Percentiles rank a stretch among this genome's conserved stretches.
These are phyloP conservation scores for Metrosideros polymorpha DNA, from an alignment of 441 rosid genomes.

Conservation along the genomic window DNA sequence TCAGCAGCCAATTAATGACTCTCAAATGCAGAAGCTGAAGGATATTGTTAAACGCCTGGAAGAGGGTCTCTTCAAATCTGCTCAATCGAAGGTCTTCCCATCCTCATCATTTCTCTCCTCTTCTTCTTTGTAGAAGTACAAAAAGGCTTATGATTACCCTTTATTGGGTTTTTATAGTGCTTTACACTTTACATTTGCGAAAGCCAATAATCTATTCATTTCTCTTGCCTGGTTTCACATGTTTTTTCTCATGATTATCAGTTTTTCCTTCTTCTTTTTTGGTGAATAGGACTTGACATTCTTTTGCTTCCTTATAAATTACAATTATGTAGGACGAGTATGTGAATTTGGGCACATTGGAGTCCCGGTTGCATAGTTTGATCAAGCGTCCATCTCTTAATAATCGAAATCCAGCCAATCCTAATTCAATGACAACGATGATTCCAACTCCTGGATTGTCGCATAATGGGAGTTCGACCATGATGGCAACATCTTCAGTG, in stretches of 20 bases:
- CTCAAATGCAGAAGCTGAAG: constrained; percentile 39
- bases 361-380: constrained; percentile 50
- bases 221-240: neutral
- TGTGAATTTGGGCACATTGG: constrained; percentile 58
- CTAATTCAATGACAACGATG: constrained; percentile 75
- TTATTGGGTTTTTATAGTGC: neutral
- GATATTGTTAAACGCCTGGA: constrained; percentile 88
- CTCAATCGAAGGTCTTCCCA: constrained; percentile 47
- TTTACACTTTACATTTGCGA: neutral
- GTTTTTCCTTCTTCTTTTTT: neutral
- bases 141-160: neutral
- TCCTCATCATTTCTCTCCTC: neutral
- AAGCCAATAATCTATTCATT: neutral
- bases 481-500: constrained; percentile 53
- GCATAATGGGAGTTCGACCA: constrained; percentile 51
- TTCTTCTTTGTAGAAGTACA: neutral
- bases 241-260: neutral
- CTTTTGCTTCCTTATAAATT: neutral
- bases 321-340: constrained; percentile 65
- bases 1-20: constrained; percentile 36
- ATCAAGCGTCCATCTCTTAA: constrained; percentile 36
- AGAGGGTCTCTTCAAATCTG: constrained; percentile 80
- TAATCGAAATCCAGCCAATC: constrained; percentile 49
- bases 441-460: constrained; percentile 98
- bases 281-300: neutral